Evolutionary conservation across 768 basidiomycete genomes (phyloP), one percentile per base, ranked within the genome.

Genomic region (Mrakia frigida): DNA sequence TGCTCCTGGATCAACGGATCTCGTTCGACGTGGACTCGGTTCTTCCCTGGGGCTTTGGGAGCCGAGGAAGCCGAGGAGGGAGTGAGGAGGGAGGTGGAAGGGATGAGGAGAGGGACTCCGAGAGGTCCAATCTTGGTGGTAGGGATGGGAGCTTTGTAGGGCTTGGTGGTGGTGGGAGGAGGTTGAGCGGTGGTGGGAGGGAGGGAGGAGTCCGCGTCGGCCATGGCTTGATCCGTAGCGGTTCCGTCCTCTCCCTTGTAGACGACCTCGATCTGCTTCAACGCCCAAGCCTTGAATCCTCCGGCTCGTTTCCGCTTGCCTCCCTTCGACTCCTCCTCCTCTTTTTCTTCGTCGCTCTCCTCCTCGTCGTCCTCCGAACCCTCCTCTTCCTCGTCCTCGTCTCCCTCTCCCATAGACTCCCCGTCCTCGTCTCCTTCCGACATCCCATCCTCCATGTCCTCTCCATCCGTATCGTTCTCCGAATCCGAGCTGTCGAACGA

Each of bases 241-340:
- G 46, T 50, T 2, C 6, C 70, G 69, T 70, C 69, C n/a, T 87
- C 85, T 56, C 82, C 82, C 79, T 88, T 88, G 28, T 84, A 87
- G 5, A 79, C 81, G 70, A 69, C 41, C 69, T 85, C 89, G 71
- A 92, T 86, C 81, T 97, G 94, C 74, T 90, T 88, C 78, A 89
- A 81, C 0, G 94, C 95, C 95, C 95, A 97, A 56, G 89, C 86
- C 82, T 97, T 97, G 87, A 97, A 98, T 10, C 88, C 87, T 18
- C 79, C 69, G 5, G 84, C 80, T 39, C 82, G 81, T 77, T 86
- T 88, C 21, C 82, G 81, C 41, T 78, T 78, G 18, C 74, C 76
- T 35, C 56, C n/a, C 11, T 74, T 50, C 14, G 61, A 41, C 23
- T 71, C 73, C 6, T 70, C 68, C 21, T 72, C 74, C 4, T 76